Base-by-base conservation (phyloP, 1,284 basidiomycete genomes). In the Lentinula novae-zelandiae region DNA sequence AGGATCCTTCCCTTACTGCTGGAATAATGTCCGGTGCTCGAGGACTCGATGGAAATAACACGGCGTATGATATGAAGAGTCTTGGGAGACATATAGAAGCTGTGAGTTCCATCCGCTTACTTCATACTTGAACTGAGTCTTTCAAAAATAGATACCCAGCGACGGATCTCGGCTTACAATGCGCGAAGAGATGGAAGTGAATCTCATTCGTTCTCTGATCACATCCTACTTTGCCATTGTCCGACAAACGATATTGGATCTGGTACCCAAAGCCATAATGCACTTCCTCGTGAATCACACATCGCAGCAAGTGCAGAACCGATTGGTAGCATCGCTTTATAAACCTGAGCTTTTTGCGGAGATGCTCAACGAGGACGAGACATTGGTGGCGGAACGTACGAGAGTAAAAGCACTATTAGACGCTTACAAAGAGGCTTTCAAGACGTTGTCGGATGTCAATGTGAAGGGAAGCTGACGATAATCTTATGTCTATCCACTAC, bases 61-160 rank as follows among this genome's bases (percentile, higher is more conserved):
- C 95, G 53, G 95, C 93, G 42, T 98, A 88, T 74, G 96, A 99
- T 73, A 99, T 99, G 97, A 98, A 96, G 83, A 96, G 94, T 70
- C 80, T 99, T 54, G 95, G 96, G 62, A 96, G 92, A 77, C 96
- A 99, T 69, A 92, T 96, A 63, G 94, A 96, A 75, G 90, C 92
- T 66, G 91, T 95, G 68, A 81, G 91, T 85, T 7, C 50, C 34
- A 27, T 17, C 52, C 52, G 33, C 22, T 22, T 5, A 31, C 15
- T 17, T 54, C 22, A 31, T 54, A 53, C n/a, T 34, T 9, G 4
- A 38, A 10, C 15, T 22, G 13, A 13, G 10, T 57, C 20, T 54
- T 36, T 65, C 49, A 6, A 20, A 42, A 15, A 17, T 64, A 89
- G 85, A 78, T 83, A 44, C 78, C 89, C 5, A 76, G 82, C 5